Base-by-base conservation (phyloP, 495 filamentous ascomycete species). In the Aspergillus funiculosus region DNA sequence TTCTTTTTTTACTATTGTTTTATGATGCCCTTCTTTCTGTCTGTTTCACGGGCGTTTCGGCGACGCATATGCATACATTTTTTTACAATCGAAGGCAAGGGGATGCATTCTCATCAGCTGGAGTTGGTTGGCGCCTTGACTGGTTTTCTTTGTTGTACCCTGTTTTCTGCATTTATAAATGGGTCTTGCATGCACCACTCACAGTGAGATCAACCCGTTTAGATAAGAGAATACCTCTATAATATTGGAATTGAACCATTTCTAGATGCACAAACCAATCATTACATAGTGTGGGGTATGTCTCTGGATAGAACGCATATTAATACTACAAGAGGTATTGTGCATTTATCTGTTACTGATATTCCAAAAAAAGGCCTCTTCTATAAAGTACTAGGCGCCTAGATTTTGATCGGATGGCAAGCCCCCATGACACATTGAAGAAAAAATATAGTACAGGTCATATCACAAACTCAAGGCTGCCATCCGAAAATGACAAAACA, bases 51-150 rank as follows among this genome's bases (percentile, higher is more conserved):
- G 48, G 53, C 39, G 53, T 51, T 29, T 32, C 8, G 41, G 40
- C 44, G 39, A 17, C 24, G 30, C 27, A 36, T 41, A 42, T 31
- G 37, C 36, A 18, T 40, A 52, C 56, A 28, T 61, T 54, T 53
- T 48, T 43, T 43, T 35, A 27, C 19, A n/a, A n/a, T n/a, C 19
- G 19, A 24, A 30, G 19, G n/a, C 9, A 36, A 1, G 26, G 5
- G 17, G 26, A n/a, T 40, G 42, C 49, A 42, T 46, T 34, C 21
- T 20, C 11, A 20, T 30, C 15, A 27, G 42, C 18, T 13, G 44
- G 46, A 44, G 46, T 47, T 44, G 29, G 24, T 21, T 21, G 46
- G 46, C 47, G 42, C 37, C 18, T n/a, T 41, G 10, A 22, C 3
- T 42, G n/a, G n/a, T 39, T 39, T 43, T 30, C 7, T 39, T 32